phyloP scores from a whole-genome alignment of 2,329 filamentous ascomycete genomes.

The Microdochium nivale region DNA sequence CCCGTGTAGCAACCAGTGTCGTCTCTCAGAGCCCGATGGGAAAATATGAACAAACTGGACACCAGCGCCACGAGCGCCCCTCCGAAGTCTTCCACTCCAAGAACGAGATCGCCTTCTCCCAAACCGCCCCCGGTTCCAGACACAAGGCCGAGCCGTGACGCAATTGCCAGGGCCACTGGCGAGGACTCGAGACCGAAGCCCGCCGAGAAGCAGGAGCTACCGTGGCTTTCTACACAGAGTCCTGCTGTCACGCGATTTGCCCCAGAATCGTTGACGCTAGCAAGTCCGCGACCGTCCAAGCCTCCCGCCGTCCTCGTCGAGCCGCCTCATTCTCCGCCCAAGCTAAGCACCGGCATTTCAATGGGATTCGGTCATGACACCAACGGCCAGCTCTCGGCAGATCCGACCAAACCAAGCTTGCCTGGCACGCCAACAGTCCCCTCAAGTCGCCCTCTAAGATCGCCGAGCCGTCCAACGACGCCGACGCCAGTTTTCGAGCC shows the following conservation, averaged over 20 bases:
- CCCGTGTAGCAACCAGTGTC: constrained; percentile 64
- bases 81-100: constrained; percentile 18
- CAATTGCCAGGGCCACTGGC: constrained; percentile 10
- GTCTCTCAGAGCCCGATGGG: constrained; percentile 71
- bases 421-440: constrained; percentile 28
- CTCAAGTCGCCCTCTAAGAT: constrained; percentile 38
- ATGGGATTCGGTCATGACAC: constrained; percentile 25
- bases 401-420: background rate
- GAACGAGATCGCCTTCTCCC: constrained; percentile 21
- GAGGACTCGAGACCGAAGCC: constrained; percentile 16
- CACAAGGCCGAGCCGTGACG: constrained; percentile 18
- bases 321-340: constrained; percentile 62
- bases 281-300: constrained; percentile 34
- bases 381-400: background rate
- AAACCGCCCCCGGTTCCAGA: constrained; percentile 21
- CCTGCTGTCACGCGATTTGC: constrained; percentile 8
- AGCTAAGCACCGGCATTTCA: constrained; percentile 27
- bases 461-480: constrained; percentile 46
- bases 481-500: constrained; percentile 34
- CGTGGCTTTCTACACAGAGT: constrained; percentile 12
- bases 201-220: constrained; percentile 8
- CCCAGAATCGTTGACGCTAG: constrained; percentile 30
- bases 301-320: constrained; percentile 61
- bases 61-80: constrained; percentile 20
- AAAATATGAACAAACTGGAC: constrained; percentile 57